A percentile compares a stretch with the other conserved stretches of the same genome.
phyloP scores from a whole-genome alignment of 257 asterid species.

The Solanum neorickii region DNA sequence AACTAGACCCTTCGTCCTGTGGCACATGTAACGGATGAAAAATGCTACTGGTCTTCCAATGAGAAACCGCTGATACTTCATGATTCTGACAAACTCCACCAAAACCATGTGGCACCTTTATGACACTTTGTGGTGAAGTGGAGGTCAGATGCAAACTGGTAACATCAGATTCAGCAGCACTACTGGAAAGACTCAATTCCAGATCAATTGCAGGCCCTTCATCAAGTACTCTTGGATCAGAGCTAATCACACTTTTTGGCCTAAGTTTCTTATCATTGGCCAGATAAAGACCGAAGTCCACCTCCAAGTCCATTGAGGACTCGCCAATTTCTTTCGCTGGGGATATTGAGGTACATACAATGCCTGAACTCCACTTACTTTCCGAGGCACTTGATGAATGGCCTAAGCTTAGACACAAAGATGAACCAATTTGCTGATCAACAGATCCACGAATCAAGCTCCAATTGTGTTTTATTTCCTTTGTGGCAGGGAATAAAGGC shows the following conservation, averaged over 20 bases:
- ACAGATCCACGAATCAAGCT: constrained; percentile 24
- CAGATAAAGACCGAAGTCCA: constrained; percentile 70
- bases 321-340: constrained; percentile 66
- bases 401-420: constrained; percentile 57
- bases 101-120: constrained; percentile 6
- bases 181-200: constrained; percentile 59
- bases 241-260: constrained; percentile 27
- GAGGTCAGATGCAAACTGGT: constrained; percentile 37
- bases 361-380: constrained; percentile 80
- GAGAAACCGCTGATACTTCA: constrained; percentile 24
- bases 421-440: constrained; percentile 26
- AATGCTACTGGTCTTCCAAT: constrained; percentile 10
- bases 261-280: constrained; percentile 50
- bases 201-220: constrained; percentile 56
- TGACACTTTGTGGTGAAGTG: constrained; percentile 11
- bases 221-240: constrained; percentile 15
- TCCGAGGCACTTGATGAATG: constrained; percentile 79
- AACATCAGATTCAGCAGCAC: constrained; percentile 50
- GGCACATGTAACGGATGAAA: constrained; percentile 14
- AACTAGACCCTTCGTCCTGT: constrained; percentile 18
- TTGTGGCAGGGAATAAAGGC: constrained; percentile 24
- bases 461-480: constrained; percentile 71
- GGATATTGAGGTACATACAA: constrained; percentile 64
- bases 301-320: constrained; percentile 73
- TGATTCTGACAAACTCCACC: constrained; percentile 15